Base-by-base conservation (phyloP, 1,284 basidiomycete genomes). In the Ceraceosorus bombacis region DNA sequence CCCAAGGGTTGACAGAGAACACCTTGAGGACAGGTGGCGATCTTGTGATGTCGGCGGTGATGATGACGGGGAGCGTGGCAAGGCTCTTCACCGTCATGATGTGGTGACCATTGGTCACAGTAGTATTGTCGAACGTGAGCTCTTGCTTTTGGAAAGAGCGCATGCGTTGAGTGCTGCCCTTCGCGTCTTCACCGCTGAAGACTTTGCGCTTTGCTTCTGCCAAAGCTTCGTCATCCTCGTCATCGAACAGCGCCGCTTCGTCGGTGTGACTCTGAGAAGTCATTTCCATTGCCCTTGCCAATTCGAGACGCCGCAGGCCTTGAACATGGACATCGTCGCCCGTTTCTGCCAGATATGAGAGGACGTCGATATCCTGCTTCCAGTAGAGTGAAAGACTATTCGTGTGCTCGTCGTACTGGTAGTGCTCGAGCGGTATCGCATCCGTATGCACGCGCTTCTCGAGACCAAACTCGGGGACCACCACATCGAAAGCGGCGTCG, bases 391-490 rank as follows among this genome's bases (percentile, higher is more conserved):
- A 86, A 37, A 99, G 84, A 15, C 87, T 85, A 78, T 94, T 87
- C 8, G 83, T 83, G 78, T 92, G 88, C 79, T 96, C 93, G 73
- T 97, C 93, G 74, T 91, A 92, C 55, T 92, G 88, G 71, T 90
- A 88, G 72, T 93, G 94, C 86, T 73, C 64, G 52, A 74, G 65
- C 0, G 95, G 94, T 87, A 99, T 95, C 80, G 97, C 92, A 78
- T 98, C 95, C 53, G 94, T 89, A 73, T 98, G 94, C 1, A 97
- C 91, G 53, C 94, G 85, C 83, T 98, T 98, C 82, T 98, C 95
- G 71, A 98, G 93, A 53, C 90, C 89, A 73, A 95, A 94, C 75
- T 95, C 92, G 53, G 90, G 89, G 52, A 92, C 83, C 38, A 90
- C 80, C 49, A 98, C 91, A 76, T 99, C 95, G 69, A 98, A 97